These are phyloP conservation scores for Rhizoclosmatium globosum DNA, from an alignment of 192 early-diverging fungal genomes.

Conservation along the genomic window DNA sequence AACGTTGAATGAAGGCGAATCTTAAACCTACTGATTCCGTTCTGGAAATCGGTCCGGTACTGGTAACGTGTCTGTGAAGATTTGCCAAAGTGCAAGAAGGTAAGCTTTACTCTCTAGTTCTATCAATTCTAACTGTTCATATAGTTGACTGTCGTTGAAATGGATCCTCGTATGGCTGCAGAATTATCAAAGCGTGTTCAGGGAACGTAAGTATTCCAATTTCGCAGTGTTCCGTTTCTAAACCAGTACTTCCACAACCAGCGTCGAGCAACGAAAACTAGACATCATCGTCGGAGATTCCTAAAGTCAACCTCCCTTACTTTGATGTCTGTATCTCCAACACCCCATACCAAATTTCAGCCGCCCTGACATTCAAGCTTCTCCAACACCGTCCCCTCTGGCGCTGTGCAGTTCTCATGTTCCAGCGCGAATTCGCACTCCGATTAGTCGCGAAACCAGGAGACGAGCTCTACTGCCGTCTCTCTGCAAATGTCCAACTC, in stretches of 20 bases:
- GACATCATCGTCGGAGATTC: constrained; percentile 97
- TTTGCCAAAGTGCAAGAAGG: constrained; percentile 93
- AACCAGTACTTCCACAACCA: constrained; percentile 28
- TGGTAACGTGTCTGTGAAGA: constrained; percentile 96
- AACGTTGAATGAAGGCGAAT: constrained; percentile 29
- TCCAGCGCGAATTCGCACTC: constrained; percentile 98
- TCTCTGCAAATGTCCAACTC: constrained; percentile 94
- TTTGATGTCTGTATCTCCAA: constrained; percentile 99
- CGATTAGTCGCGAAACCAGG: constrained; percentile 94
- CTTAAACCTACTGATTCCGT: constrained; percentile 59
- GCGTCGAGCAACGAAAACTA: constrained; percentile 80
- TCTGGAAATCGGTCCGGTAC: constrained; percentile 96
- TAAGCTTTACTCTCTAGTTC: constrained; percentile 38
- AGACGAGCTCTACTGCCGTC: constrained; percentile 88
- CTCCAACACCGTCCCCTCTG: constrained; percentile 93
- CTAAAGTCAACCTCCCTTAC: constrained; percentile 96
- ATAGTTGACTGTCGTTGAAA: constrained; percentile 84
- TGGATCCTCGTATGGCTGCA: constrained; percentile 95
- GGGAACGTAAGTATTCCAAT: constrained; percentile 74
- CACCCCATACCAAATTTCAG: constrained; percentile 99
- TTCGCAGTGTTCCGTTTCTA: not conserved
- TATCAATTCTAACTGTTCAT: not conserved
- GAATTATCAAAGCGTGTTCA: constrained; percentile 97
- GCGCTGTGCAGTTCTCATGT: constrained; percentile 94
- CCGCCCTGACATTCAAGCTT: constrained; percentile 94